A percentile compares a stretch with the other conserved stretches of the same genome.
Evolutionary conservation across 2,329 filamentous ascomycete genomes (phyloP).

Genomic region (Cytospora piceae): DNA sequence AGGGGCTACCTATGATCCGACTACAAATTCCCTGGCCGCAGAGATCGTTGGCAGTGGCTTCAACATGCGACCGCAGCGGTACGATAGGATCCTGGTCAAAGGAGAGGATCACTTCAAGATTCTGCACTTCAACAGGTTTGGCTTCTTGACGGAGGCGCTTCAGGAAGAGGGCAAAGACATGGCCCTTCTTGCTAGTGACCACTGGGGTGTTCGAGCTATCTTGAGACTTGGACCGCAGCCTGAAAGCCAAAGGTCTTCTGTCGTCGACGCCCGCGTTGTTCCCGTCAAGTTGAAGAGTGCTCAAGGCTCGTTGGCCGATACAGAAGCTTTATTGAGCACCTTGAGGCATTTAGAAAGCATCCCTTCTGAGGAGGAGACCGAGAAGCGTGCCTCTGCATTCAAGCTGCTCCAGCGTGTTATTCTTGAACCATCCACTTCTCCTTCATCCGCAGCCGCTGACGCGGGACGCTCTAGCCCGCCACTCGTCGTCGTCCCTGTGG

Average conservation of each 20-base stretch:
- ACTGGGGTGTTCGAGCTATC: conserved; percentile 60
- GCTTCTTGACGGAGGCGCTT: conserved; percentile 42
- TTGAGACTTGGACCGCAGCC: conserved; percentile 37
- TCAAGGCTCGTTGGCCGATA: conserved; percentile 37
- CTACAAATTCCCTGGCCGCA: conserved; percentile 58
- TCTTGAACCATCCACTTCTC: conserved; percentile 38
- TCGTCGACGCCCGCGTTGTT: conserved; percentile 36
- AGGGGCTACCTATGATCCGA: conserved; percentile 68
- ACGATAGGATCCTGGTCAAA: conserved; percentile 64
- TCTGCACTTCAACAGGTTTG: conserved; percentile 61
- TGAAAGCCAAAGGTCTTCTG: conserved; percentile 26
- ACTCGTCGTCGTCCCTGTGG: conserved; percentile 63
- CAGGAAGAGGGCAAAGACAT: conserved; percentile 26
- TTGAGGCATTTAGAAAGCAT: conserved; percentile 47
- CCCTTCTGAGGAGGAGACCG: conserved; percentile 50
- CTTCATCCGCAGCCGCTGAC: conserved; percentile 23
- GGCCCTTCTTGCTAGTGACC: conserved; percentile 52
- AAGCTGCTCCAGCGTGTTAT: conserved; percentile 48
- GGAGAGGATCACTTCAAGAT: conserved; percentile 45
- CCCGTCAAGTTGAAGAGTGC: conserved; percentile 42
- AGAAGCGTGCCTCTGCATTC: conserved; percentile 49
- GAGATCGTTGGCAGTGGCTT: conserved; percentile 50
- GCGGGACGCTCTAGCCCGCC: conserved; percentile 38
- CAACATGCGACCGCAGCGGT: conserved; percentile 64
- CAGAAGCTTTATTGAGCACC: conserved; percentile 43